Percentiles rank a stretch among this genome's conserved stretches.
These are phyloP conservation scores for Clitopilus passeckerianus DNA, from an alignment of 768 basidiomycete species.

Conservation along the genomic window DNA sequence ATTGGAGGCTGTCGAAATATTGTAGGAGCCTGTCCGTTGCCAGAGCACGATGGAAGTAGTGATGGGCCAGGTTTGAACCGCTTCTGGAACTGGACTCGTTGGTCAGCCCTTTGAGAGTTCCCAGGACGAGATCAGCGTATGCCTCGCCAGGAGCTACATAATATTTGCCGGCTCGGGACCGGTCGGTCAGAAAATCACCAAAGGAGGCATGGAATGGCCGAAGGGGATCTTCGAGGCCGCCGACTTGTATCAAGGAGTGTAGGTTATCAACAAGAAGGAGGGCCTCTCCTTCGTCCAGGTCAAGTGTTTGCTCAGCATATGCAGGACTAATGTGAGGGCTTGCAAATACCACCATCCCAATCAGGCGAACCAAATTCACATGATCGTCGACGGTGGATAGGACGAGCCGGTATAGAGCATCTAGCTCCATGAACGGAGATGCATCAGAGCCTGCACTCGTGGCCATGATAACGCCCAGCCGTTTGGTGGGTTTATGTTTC, in stretches of 20 bases:
- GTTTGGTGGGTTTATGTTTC: not conserved
- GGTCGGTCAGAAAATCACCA: not conserved
- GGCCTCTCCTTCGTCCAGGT: not conserved
- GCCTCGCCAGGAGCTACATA: not conserved
- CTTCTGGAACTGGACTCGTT: too few species aligned
- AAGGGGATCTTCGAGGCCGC: not conserved
- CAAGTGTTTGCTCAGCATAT: not conserved
- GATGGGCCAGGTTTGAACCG: too few species aligned
- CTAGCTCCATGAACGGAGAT: not conserved
- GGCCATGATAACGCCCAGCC: not conserved
- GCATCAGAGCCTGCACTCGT: too few species aligned
- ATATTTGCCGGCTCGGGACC: not conserved
- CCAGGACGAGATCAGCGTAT: not conserved
- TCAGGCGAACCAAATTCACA: not conserved
- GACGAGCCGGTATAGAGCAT: not conserved
- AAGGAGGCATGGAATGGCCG: not conserved
- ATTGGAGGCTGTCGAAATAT: too few species aligned
- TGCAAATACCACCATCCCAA: not conserved
- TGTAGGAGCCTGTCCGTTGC: too few species aligned
- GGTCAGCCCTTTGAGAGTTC: not conserved
- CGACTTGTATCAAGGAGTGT: not conserved
- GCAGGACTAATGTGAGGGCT: not conserved
- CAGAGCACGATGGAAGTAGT: too few species aligned
- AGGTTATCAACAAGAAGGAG: not conserved
- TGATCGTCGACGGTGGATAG: not conserved